Conservation (phyloP, 2,329 filamentous ascomycete species). For the Colletotrichum karsti region DNA sequence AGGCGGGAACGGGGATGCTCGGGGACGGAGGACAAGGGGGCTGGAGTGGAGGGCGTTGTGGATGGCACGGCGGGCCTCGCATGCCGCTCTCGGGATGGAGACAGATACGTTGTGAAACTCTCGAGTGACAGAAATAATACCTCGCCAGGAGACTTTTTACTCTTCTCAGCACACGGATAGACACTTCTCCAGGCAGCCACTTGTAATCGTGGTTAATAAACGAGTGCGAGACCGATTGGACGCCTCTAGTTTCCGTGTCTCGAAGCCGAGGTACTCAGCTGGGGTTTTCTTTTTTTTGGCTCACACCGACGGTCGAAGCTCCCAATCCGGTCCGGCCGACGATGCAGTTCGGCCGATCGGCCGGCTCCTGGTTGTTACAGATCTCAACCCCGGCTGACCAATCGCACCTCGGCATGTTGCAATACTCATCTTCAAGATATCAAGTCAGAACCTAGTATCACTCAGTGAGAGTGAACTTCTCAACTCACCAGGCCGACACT, state of each 20-base stretch:
- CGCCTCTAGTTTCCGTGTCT: not conserved
- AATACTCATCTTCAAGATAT: not conserved
- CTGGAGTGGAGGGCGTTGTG: not conserved
- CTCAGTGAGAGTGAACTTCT: too few relatives aligned
- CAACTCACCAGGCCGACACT: too few relatives aligned
- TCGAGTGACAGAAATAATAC: not conserved
- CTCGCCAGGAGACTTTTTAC: not conserved
- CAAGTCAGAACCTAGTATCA: not conserved
- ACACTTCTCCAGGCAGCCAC: not conserved
- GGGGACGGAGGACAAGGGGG: not conserved
- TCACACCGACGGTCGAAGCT: constrained; percentile 13
- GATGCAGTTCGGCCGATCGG: constrained; percentile 3
- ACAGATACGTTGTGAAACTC: not conserved
- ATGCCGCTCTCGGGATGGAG: not conserved
- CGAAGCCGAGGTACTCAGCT: not conserved
- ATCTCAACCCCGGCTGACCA: not conserved
- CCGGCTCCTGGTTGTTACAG: not conserved
- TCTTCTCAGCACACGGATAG: not conserved
- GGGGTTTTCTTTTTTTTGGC: not conserved
- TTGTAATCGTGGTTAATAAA: not conserved
- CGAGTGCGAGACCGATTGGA: constrained; percentile 2
- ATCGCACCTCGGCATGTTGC: not conserved
- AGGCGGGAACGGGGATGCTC: not conserved
- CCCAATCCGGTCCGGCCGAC: constrained; percentile 10
- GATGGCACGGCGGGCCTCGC: not conserved